Conservation (phyloP, 805 yeast genomes). For the Metschnikowia colocasiae region DNA sequence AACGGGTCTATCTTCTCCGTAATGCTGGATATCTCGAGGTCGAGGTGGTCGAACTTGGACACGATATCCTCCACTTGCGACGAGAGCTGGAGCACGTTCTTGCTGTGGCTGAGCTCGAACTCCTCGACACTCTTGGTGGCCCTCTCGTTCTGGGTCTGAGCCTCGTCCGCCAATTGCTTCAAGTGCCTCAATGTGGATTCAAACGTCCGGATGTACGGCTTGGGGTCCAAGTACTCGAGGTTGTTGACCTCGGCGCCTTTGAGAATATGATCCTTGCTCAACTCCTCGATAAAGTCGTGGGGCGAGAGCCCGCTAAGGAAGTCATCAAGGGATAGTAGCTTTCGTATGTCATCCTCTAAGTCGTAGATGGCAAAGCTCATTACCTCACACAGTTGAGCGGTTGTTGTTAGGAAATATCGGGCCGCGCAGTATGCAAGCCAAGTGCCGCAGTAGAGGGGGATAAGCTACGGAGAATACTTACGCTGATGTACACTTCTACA, state of each 20-base stretch:
- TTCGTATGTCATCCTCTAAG: conserved; percentile 59
- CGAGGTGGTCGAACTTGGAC: conserved; percentile 48
- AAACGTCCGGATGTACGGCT: conserved; percentile 90
- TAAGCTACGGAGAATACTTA: too few relatives aligned
- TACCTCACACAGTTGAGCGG: not conserved
- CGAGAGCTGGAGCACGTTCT: conserved; percentile 56
- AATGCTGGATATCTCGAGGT: conserved; percentile 51
- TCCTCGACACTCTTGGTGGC: conserved; percentile 55
- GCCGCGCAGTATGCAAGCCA: not conserved
- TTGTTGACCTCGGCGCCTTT: conserved; percentile 50
- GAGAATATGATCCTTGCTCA: conserved; percentile 62
- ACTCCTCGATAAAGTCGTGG: conserved; percentile 74
- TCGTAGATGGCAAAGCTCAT: conserved; percentile 53
- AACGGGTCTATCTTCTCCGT: conserved; percentile 62
- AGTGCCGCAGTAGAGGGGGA: not conserved
- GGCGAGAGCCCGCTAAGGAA: conserved; percentile 69
- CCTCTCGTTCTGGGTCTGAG: conserved; percentile 46
- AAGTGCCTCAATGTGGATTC: conserved; percentile 79
- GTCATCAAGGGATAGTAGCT: conserved; percentile 54
- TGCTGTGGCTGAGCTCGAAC: conserved; percentile 63
- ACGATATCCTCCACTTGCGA: conserved; percentile 45
- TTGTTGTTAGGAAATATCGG: not conserved
- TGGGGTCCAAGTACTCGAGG: conserved; percentile 71
- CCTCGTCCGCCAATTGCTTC: conserved; percentile 55
- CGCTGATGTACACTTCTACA: not conserved